A percentile compares a stretch with the other conserved stretches of the same genome.
These are phyloP conservation scores for Oryza meyeriana DNA, from an alignment of 176 grass and related monocot species.

Conservation along the genomic window DNA sequence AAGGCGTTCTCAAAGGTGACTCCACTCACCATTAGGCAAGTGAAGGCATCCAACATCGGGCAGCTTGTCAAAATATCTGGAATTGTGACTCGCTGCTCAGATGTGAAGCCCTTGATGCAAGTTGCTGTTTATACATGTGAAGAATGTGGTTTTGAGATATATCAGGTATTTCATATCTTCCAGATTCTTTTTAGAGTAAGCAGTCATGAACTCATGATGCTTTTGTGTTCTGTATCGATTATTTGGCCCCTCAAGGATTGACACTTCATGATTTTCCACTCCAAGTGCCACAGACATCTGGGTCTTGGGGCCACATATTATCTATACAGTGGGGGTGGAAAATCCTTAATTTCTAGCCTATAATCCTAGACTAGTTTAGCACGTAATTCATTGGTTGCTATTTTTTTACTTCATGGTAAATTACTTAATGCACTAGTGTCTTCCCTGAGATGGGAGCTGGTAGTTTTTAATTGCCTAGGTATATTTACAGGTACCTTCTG, in stretches of 20 bases:
- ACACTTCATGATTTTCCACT: not conserved
- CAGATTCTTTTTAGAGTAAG: not conserved
- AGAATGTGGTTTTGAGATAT: constrained; percentile 98
- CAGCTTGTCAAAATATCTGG: constrained; percentile 99
- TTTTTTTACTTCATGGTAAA: not conserved
- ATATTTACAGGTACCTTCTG: not conserved
- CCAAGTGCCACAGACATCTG: not conserved
- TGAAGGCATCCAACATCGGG: constrained; percentile 95
- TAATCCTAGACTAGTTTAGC: not conserved
- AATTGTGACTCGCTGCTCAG: constrained; percentile 93
- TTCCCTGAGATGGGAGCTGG: not conserved
- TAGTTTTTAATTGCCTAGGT: not conserved
- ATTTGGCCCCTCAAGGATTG: not conserved
- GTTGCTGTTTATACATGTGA: constrained; percentile 99
- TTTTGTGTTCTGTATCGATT: not conserved
- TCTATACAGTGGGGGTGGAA: too few species aligned
- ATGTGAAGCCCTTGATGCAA: constrained; percentile 98
- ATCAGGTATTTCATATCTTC: constrained; percentile 65
- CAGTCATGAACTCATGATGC: not conserved
- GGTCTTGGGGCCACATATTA: too few species aligned
- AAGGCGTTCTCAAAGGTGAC: constrained; percentile 79
- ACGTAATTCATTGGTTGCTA: not conserved
- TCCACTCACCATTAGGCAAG: constrained; percentile 85
- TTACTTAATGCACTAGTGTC: not conserved
- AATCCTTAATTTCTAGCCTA: not conserved